Percentiles rank a stretch among this genome's conserved stretches.
These are phyloP conservation scores for Trichoderma pleuroti DNA, from an alignment of 2,329 filamentous ascomycete species.

Conservation along the genomic window DNA sequence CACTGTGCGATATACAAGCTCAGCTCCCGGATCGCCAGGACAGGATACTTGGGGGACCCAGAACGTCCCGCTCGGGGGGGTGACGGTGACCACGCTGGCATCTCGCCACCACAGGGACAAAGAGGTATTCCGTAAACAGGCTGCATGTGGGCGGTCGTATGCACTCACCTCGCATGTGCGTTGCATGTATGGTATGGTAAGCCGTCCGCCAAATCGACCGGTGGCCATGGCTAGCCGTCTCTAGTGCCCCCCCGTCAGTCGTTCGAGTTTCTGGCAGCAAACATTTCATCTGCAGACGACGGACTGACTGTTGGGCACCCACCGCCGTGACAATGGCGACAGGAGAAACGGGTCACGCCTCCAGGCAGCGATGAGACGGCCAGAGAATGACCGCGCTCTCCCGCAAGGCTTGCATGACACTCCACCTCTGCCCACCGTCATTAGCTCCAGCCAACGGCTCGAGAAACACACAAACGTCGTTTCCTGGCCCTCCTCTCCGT, in stretches of 20 bases:
- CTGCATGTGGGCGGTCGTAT: not conserved
- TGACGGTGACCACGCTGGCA: slow-evolving; percentile 10
- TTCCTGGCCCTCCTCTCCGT: not conserved
- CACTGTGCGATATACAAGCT: slow-evolving; percentile 19
- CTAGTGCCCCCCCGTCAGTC: not conserved
- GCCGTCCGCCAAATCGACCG: not conserved
- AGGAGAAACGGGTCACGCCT: slow-evolving; percentile 12
- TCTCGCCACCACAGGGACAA: not conserved
- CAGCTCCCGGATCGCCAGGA: slow-evolving; percentile 19
- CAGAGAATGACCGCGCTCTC: slow-evolving; percentile 8
- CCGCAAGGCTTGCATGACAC: slow-evolving; percentile 9
- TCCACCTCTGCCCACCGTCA: slow-evolving; percentile 12
- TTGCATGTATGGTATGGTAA: not conserved
- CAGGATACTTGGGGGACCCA: slow-evolving; percentile 12
- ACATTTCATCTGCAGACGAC: not conserved
- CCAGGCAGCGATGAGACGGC: slow-evolving; percentile 13
- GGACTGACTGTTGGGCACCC: not conserved
- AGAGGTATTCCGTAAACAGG: not conserved
- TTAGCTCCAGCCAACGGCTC: not conserved
- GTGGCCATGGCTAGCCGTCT: not conserved
- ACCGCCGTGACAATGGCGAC: slow-evolving; percentile 13
- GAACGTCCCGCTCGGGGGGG: not conserved
- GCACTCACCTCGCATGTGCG: not conserved
- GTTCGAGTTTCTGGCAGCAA: slow-evolving; percentile 9
- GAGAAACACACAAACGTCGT: slow-evolving; percentile 15